These are phyloP conservation scores for Coemansia guatemalensis DNA, from an alignment of 192 early-diverging fungal genomes.

Conservation along the genomic window DNA sequence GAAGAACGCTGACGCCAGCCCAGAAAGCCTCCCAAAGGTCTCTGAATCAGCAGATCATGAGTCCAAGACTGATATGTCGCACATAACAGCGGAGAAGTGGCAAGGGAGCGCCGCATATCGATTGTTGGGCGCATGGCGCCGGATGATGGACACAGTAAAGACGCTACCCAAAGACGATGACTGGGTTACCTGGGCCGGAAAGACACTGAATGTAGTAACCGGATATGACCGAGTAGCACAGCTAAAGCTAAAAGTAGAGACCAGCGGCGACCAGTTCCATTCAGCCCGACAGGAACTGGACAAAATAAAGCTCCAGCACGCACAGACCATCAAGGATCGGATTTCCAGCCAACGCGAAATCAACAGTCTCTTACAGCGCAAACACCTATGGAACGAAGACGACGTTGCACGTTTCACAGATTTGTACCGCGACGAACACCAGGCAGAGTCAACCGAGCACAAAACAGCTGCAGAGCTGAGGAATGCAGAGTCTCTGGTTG, in stretches of 20 bases:
- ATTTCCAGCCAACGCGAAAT: constrained; percentile 71
- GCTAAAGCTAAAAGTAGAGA: constrained; percentile 65
- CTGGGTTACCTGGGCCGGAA: constrained; percentile 40
- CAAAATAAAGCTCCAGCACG: constrained; percentile 56
- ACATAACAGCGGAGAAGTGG: constrained; percentile 21
- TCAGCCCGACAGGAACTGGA: constrained; percentile 51
- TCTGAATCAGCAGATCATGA: not conserved
- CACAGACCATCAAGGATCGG: constrained; percentile 57
- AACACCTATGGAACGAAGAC: constrained; percentile 70
- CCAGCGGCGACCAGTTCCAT: constrained; percentile 48
- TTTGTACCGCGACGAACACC: constrained; percentile 70
- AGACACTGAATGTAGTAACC: constrained; percentile 67
- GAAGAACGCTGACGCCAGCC: not conserved
- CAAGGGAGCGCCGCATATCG: constrained; percentile 10
- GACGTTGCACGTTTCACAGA: constrained; percentile 77
- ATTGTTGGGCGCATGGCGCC: constrained; percentile 7
- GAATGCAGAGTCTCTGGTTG: constrained; percentile 62
- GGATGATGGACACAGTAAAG: constrained; percentile 5
- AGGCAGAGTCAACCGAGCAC: constrained; percentile 57
- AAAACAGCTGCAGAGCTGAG: constrained; percentile 52
- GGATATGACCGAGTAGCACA: constrained; percentile 67
- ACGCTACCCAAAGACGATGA: constrained; percentile 39
- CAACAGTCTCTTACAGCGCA: constrained; percentile 74
- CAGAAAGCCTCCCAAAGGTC: no score
- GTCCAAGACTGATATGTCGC: not conserved